Percentiles rank a stretch among this genome's conserved stretches.
These are phyloP conservation scores for Phtheirospermum japonicum DNA, from an alignment of 257 asterid genomes.

Conservation along the genomic window DNA sequence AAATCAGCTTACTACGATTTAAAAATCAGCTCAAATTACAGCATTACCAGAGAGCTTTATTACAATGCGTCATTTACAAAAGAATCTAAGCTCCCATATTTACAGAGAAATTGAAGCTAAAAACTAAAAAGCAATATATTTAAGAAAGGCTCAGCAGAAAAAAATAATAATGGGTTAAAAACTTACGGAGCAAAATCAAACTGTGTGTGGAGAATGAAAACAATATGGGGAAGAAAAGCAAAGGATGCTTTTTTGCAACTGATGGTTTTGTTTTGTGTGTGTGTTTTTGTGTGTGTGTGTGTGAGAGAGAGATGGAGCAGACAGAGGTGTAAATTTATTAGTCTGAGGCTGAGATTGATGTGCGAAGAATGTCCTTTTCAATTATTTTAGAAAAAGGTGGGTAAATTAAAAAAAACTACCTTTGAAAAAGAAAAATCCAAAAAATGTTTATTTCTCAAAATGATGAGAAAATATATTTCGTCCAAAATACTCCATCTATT, in stretches of 20 bases:
- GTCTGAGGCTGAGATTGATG: conserved; percentile 3
- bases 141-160: conserved; percentile 4
- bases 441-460: background rate
- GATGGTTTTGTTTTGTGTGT: conserved; percentile 24
- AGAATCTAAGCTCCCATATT: background rate
- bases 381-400: background rate
- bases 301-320: conserved; percentile 19
- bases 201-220: conserved; percentile 12
- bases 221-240: conserved; percentile 28
- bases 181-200: conserved; percentile 29
- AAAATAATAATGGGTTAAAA: background rate
- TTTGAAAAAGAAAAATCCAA: background rate
- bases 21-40: conserved; percentile 13
- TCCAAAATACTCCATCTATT: background rate
- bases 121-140: background rate
- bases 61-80: conserved; percentile 27
- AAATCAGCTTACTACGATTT: background rate
- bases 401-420: background rate
- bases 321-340: conserved; percentile 19
- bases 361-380: conserved; percentile 17
- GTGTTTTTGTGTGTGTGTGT: background rate
- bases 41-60: background rate
- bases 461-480: background rate
- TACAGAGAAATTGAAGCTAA: background rate
- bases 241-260: conserved; percentile 27